Percentiles rank a stretch among this genome's conserved stretches.
These are phyloP conservation scores for Tuber brumale DNA, from an alignment of 495 filamentous ascomycete genomes.

Conservation along the genomic window DNA sequence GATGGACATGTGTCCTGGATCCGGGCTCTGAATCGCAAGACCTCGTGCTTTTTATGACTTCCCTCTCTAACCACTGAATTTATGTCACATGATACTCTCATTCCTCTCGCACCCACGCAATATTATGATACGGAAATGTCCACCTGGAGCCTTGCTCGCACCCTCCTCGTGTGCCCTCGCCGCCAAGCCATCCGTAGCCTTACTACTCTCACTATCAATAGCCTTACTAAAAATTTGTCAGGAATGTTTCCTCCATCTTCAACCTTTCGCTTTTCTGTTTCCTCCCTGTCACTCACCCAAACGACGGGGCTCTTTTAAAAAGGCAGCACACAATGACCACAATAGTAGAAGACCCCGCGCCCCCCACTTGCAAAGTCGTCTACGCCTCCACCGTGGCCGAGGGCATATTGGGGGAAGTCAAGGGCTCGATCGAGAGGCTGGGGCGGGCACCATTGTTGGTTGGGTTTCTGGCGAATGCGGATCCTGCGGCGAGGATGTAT, in stretches of 20 bases:
- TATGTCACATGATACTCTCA: not conserved
- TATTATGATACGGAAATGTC: not conserved
- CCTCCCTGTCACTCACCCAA: not conserved
- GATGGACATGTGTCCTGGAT: not conserved
- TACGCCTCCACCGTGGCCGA: constrained; percentile 74
- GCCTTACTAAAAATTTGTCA: not conserved
- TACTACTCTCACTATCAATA: not conserved
- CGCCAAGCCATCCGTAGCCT: not conserved
- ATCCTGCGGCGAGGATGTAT: constrained; percentile 86
- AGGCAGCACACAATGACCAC: not conserved
- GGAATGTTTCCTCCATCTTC: not conserved
- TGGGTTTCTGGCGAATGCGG: constrained; percentile 84
- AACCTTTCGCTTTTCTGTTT: not conserved
- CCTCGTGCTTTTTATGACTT: not conserved
- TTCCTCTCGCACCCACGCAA: too few species aligned
- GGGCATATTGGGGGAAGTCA: constrained; percentile 68
- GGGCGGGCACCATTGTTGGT: constrained; percentile 65
- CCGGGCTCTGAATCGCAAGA: not conserved
- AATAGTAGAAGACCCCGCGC: constrained; percentile 28
- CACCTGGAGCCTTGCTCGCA: not conserved
- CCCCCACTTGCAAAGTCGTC: constrained; percentile 81
- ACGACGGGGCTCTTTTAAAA: not conserved
- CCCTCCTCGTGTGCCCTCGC: not conserved
- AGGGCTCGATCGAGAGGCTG: constrained; percentile 61
- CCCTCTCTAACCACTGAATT: not conserved